Evolutionary conservation across 345 rosid genomes (phyloP).

Genomic region (Hevea brasiliensis): DNA sequence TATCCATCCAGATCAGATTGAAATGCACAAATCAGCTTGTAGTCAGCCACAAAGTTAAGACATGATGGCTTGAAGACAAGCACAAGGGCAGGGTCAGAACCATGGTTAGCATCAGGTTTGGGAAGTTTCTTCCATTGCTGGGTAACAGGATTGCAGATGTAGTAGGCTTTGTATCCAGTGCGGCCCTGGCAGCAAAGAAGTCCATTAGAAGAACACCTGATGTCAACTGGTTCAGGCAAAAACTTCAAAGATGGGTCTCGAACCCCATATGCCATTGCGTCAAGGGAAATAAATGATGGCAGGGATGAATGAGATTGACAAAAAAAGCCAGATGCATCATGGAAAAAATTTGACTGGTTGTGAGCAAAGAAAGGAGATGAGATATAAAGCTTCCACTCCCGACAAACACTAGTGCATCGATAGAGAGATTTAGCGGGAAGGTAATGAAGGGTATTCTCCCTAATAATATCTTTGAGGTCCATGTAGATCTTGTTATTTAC

Average conservation of each 20-base stretch:
- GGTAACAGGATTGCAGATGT: slow-evolving; percentile 53
- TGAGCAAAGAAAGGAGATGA: slow-evolving; percentile 45
- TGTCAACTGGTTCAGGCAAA: slow-evolving; percentile 49
- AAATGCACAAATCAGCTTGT: slow-evolving; percentile 45
- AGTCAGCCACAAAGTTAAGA: slow-evolving; percentile 42
- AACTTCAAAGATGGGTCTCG: slow-evolving; percentile 46
- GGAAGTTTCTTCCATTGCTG: slow-evolving; percentile 47
- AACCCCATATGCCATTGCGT: slow-evolving; percentile 41
- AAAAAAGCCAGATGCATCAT: slow-evolving; percentile 39
- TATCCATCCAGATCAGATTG: slow-evolving; percentile 43
- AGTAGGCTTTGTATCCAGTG: slow-evolving; percentile 39
- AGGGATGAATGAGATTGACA: slow-evolving; percentile 18
- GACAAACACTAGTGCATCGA: slow-evolving; percentile 39
- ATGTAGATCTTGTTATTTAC: slow-evolving; percentile 32
- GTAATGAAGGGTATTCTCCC: slow-evolving; percentile 44
- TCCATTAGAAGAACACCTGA: slow-evolving; percentile 45
- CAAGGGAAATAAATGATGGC: slow-evolving; percentile 36
- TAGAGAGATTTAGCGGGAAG: slow-evolving; percentile 56
- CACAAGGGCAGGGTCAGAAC: slow-evolving; percentile 43
- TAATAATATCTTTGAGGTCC: slow-evolving; percentile 43
- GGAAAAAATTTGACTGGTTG: slow-evolving; percentile 41
- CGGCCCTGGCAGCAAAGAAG: slow-evolving; percentile 52
- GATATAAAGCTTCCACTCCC: slow-evolving; percentile 44
- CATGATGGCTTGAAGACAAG: slow-evolving; percentile 47
- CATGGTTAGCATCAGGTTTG: slow-evolving; percentile 39